Percentiles rank a stretch among this genome's conserved stretches.
Conservation (phyloP, 805 yeast genomes). For the Kazachstania africana region DNA sequence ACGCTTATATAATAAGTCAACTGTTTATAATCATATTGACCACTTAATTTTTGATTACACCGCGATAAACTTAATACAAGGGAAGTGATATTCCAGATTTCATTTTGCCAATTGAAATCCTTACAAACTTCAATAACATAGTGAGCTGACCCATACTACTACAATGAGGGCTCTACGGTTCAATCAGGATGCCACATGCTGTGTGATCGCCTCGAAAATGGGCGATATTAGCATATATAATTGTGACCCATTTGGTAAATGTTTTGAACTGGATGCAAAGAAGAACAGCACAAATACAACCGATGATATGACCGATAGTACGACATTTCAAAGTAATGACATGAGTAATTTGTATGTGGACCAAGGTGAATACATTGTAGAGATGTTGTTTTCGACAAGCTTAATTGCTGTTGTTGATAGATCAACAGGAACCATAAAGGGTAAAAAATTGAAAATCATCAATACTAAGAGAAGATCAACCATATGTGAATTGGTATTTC, state of each 20-base stretch:
- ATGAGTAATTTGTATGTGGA: constrained; percentile 1
- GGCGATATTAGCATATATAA: constrained; percentile 64
- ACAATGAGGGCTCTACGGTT: constrained; percentile 46
- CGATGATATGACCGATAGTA: no score
- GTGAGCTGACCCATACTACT: background rate
- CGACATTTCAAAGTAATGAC: background rate
- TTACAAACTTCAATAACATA: no score
- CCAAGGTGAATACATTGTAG: constrained; percentile 36
- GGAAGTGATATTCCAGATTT: no score
- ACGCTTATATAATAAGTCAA: no score
- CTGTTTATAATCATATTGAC: no score
- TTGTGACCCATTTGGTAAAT: constrained; percentile 78
- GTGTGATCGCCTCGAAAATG: constrained; percentile 65
- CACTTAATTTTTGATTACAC: no score
- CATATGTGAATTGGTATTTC: constrained; percentile 83
- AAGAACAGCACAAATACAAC: constrained; percentile 5
- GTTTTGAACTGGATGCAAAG: constrained; percentile 36
- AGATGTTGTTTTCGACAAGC: constrained; percentile 85
- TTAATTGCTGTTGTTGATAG: constrained; percentile 73
- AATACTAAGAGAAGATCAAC: constrained; percentile 59
- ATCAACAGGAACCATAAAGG: constrained; percentile 49
- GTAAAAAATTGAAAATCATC: constrained; percentile 50
- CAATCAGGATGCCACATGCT: constrained; percentile 75
- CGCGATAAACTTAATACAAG: no score
- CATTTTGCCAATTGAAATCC: no score